Evolutionary conservation across 2,329 filamentous ascomycete species (phyloP).

Genomic region (Ophiostoma perfectum): DNA sequence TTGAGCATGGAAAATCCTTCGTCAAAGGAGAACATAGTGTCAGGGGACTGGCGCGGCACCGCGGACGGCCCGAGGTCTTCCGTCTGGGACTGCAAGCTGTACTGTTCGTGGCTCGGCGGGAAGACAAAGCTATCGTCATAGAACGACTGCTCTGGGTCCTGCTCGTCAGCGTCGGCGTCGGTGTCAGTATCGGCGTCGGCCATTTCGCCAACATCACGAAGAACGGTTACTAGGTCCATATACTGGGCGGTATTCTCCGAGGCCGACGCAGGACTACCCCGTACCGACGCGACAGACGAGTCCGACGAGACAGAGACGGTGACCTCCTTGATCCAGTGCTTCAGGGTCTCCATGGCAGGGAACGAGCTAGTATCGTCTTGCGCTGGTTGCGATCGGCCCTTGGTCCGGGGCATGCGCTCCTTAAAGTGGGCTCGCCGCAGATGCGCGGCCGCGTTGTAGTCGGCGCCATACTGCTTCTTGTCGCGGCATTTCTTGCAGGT

Average conservation of each 20-base stretch:
- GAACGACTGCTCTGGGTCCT: neutral
- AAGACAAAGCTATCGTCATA: neutral
- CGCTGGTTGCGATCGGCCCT: neutral
- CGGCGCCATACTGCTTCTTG: conserved; percentile 76
- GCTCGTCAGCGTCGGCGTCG: neutral
- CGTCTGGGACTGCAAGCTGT: neutral
- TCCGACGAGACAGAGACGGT: neutral
- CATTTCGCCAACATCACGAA: neutral
- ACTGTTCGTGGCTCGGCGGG: neutral
- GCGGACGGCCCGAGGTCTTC: neutral
- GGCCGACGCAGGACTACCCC: neutral
- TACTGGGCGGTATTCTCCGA: neutral
- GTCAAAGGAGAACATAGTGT: neutral
- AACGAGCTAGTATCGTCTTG: neutral
- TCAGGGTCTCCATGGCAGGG: neutral
- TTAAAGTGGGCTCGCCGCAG: conserved; percentile 84
- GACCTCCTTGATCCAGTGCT: neutral
- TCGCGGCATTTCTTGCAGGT: conserved; percentile 79
- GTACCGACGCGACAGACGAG: too few species aligned
- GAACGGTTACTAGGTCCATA: neutral
- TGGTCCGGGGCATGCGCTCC: conserved; percentile 13
- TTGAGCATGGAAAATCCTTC: neutral
- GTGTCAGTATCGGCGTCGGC: neutral
- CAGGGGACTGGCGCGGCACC: neutral
- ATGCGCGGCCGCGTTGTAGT: conserved; percentile 93